Conservation (phyloP, 306 rosid species). For the Vigna radiata region DNA sequence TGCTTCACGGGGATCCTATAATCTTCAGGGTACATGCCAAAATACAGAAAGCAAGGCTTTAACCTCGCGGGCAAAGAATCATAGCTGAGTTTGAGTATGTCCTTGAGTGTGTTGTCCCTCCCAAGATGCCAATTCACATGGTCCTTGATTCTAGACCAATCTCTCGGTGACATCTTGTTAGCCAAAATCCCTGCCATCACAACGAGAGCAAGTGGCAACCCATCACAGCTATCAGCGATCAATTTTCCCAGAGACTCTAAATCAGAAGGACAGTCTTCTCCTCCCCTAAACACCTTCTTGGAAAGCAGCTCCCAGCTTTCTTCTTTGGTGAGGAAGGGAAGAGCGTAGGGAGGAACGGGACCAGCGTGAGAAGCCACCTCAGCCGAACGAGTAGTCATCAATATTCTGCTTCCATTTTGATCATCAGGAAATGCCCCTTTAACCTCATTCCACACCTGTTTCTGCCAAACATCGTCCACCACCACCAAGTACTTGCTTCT, state of each 20-base stretch:
- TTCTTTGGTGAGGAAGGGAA: not conserved
- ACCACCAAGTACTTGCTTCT: not conserved
- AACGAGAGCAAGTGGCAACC: not conserved
- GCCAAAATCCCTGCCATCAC: conserved; percentile 4
- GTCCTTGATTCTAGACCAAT: not conserved
- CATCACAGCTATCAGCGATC: conserved; percentile 21
- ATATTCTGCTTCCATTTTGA: conserved; percentile 18
- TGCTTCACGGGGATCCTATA: not conserved
- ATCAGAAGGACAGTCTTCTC: not conserved
- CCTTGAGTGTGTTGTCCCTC: not conserved
- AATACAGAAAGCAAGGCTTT: conserved; percentile 21
- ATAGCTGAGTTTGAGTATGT: conserved; percentile 18
- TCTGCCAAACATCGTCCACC: conserved; percentile 3
- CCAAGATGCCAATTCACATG: not conserved
- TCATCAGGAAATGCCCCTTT: conserved; percentile 4
- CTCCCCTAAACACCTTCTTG: conserved; percentile 9
- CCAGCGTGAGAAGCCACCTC: not conserved
- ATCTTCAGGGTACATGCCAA: conserved; percentile 22
- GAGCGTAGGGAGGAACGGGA: not conserved
- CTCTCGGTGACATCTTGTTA: not conserved
- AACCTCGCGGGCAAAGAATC: not conserved
- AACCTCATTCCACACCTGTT: not conserved
- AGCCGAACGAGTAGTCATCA: conserved; percentile 21
- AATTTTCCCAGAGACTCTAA: not conserved
- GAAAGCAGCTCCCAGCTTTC: conserved; percentile 38